phyloP scores from a whole-genome alignment of 805 yeast species.

The Kodamaea sagamina region DNA sequence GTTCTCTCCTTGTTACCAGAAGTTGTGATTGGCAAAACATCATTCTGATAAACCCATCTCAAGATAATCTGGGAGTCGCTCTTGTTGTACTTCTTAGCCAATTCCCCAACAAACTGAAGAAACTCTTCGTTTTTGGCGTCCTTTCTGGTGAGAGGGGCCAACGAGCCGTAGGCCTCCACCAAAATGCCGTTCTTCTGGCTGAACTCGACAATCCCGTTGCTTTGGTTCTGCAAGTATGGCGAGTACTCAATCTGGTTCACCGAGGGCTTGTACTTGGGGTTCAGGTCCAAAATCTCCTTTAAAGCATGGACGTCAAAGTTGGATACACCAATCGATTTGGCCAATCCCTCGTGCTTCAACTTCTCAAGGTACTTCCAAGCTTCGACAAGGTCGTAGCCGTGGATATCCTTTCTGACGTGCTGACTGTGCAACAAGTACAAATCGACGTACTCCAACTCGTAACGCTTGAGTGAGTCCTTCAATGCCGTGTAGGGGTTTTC shows the following conservation, averaged over 20 bases:
- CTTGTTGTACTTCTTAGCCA: constrained; percentile 57
- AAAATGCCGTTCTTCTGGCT: constrained; percentile 55
- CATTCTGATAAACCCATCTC: constrained; percentile 85
- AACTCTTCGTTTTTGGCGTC: constrained; percentile 57
- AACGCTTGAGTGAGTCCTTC: constrained; percentile 36
- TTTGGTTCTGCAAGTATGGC: constrained; percentile 80
- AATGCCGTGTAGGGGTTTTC: constrained; percentile 45
- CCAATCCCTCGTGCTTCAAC: constrained; percentile 61
- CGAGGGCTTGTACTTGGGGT: constrained; percentile 67
- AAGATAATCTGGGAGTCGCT: constrained; percentile 68
- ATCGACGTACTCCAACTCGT: constrained; percentile 51
- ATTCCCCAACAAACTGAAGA: constrained; percentile 49
- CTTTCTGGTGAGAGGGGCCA: constrained; percentile 68
- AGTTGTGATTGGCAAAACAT: constrained; percentile 77
- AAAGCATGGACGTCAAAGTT: constrained; percentile 71
- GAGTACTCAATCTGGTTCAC: constrained; percentile 89
- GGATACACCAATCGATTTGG: constrained; percentile 79
- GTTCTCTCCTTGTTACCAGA: constrained; percentile 68
- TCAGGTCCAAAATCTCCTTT: constrained; percentile 66
- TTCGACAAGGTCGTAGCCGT: constrained; percentile 40
- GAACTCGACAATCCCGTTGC: constrained; percentile 71
- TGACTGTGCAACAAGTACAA: constrained; percentile 55
- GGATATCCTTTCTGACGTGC: constrained; percentile 28
- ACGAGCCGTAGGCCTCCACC: constrained; percentile 74
- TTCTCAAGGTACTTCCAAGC: constrained; percentile 78